A percentile compares a stretch with the other conserved stretches of the same genome.
Evolutionary conservation across 495 filamentous ascomycete genomes (phyloP).

Genomic region (Geoglossum glabrum): DNA sequence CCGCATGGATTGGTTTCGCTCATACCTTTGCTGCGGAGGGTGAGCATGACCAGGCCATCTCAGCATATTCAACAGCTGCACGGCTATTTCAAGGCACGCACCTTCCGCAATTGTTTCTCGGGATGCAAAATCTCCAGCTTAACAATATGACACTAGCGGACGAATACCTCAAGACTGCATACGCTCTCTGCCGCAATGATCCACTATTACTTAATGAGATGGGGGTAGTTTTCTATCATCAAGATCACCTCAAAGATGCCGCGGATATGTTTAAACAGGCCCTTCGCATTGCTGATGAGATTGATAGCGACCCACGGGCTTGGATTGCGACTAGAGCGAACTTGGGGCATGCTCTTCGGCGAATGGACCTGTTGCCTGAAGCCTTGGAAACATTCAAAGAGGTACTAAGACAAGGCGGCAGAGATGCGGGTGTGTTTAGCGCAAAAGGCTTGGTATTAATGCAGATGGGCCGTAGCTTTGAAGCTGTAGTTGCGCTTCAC

Average conservation of each 20-base stretch:
- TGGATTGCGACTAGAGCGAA: conserved; percentile 82
- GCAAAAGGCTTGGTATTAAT: conserved; percentile 35
- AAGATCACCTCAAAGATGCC: conserved; percentile 55
- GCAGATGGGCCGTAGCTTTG: conserved; percentile 19
- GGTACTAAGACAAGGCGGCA: conserved; percentile 57
- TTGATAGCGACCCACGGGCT: conserved; percentile 58
- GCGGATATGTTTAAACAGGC: conserved; percentile 53
- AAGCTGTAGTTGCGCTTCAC: conserved; percentile 21
- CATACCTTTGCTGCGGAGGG: conserved; percentile 99
- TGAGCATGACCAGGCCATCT: conserved; percentile 96
- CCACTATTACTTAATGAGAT: conserved; percentile 89
- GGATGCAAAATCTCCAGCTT: conserved; percentile 93
- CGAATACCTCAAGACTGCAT: conserved; percentile 82
- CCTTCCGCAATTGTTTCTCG: conserved; percentile 85
- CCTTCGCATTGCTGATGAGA: conserved; percentile 54
- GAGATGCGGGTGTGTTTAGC: conserved; percentile 46
- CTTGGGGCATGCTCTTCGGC: conserved; percentile 68
- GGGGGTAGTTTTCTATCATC: conserved; percentile 84
- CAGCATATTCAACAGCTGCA: conserved; percentile 90
- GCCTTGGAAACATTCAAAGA: conserved; percentile 64
- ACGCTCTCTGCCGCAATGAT: conserved; percentile 53
- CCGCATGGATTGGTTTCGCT: conserved; percentile 97
- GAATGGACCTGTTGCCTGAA: conserved; percentile 43
- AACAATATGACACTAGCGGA: conserved; percentile 92
- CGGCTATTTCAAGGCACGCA: conserved; percentile 94